phyloP scores from a whole-genome alignment of 2,329 filamentous ascomycete genomes.

The Exophiala spinifera region DNA sequence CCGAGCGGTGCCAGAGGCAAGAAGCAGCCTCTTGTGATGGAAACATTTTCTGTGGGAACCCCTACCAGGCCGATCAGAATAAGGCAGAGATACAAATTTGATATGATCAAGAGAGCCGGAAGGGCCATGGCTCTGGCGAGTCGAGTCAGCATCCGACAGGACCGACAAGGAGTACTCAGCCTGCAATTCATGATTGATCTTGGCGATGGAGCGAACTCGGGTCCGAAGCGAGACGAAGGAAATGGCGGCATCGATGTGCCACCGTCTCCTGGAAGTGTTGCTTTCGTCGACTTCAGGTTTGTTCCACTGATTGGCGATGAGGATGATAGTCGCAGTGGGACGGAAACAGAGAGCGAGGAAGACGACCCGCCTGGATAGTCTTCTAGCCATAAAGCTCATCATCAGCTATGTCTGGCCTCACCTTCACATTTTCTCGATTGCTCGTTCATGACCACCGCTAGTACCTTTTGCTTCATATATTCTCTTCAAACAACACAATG shows the following conservation, averaged over 20 bases:
- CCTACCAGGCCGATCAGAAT: slow-evolving; percentile 61
- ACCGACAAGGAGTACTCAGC: slow-evolving; percentile 85
- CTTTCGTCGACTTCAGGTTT: slow-evolving; percentile 48
- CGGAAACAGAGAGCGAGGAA: slow-evolving; percentile 17
- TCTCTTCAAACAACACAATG: too few species aligned
- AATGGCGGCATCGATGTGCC: slow-evolving; percentile 8
- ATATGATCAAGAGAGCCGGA: slow-evolving; percentile 76
- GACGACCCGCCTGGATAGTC: not conserved
- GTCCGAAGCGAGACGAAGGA: slow-evolving; percentile 15
- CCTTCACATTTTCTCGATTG: too few species aligned
- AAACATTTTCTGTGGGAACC: slow-evolving; percentile 54
- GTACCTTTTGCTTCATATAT: too few species aligned
- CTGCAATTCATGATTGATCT: slow-evolving; percentile 95
- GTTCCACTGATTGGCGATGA: slow-evolving; percentile 45
- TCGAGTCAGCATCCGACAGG: slow-evolving; percentile 87
- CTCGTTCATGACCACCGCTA: too few species aligned
- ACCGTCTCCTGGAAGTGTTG: slow-evolving; percentile 21
- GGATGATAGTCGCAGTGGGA: slow-evolving; percentile 38
- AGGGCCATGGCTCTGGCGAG: slow-evolving; percentile 90
- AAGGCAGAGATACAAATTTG: slow-evolving; percentile 80
- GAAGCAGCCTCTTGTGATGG: slow-evolving; percentile 42
- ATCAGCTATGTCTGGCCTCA: not conserved
- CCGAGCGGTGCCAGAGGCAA: slow-evolving; percentile 34
- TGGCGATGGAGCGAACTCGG: slow-evolving; percentile 49
- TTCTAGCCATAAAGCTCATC: not conserved